Evolutionary conservation across 2,329 filamentous ascomycete species (phyloP), one percentile per base, ranked within the genome.

Genomic region (Emmonsiellopsis sp.): DNA sequence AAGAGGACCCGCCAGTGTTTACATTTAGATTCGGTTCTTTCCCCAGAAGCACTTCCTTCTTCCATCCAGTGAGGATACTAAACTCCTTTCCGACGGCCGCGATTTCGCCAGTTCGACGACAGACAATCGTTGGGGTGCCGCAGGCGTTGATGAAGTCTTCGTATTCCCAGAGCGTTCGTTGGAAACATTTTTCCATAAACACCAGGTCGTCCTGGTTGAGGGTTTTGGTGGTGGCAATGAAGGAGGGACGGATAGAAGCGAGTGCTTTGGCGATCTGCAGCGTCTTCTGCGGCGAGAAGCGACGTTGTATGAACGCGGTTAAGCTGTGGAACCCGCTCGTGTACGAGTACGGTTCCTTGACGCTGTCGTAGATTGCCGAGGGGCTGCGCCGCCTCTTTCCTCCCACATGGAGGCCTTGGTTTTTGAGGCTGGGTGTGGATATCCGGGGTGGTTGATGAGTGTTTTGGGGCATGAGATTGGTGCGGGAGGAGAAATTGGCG

Each of bases 181-280:
- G 93, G 66, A 97, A 89, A 64, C 88, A 94, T 72, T 95, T 95
- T 69, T 98, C 93, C 87, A 95, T 95, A 69, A 97, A 96, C 20
- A 98, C 84, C 31, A 97, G 76, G 69, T 98, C 93, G 63, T 93
- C 86, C 15, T 85, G 79, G 59, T 89, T 91, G 56, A 97, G 76
- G n/a, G 89, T 90, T 63, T 88, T 87, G 16, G 89, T 95, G 57
- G 89, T 94, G 9, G 90, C 85, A 58, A 97, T 92, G 66, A 98
- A 93, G 0, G 90, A 93, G 1, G 93, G 92, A 7, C 93, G 85
- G 61, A 96, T 95, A 44, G 87, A 89, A 6, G 89, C 86, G 51
- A 98, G 79, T 0, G 91, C 86, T 71, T 91, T 89, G 55, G 89
- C 90, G 59, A 96, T 95, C 54, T 85, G 83, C 26, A 92, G 71